Base-by-base conservation (phyloP, 1,139 yeast genomes). In the Arxiozyma slooffiae region DNA sequence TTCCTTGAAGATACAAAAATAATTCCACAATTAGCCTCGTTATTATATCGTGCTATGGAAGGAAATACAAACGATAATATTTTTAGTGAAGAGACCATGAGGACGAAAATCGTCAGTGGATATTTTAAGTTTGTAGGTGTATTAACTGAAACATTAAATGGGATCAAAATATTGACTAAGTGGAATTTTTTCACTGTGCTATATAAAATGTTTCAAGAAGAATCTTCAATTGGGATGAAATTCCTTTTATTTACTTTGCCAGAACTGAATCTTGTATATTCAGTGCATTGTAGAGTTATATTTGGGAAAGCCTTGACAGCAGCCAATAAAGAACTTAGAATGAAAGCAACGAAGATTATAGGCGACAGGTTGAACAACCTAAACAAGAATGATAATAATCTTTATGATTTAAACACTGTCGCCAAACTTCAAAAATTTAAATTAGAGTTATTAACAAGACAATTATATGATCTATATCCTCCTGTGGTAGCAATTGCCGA, bases 171-270 rank as follows among this genome's bases (percentile, higher is more conserved):
- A 61, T 66, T 92, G 55, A 83, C 81, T 49, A 81, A 85, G 56
- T 86, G 96, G 94, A 85, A 89, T 58, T 77, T 90, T 57, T 86
- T 87, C 67, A 88, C 84, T 53, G 80, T 86, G 67, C 73, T 89
- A 51, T 82, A 84, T 58, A 88, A 87, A 60, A 78, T 90, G 52
- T 75, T 87, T 38, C 80, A 78, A 52, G 76, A 76, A 30, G 71
- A 78, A 20, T 67, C 72, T 18, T 75, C 74, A 48, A 68, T 88
- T 42, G 85, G 63, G 3, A 50, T 80, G 50, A 84, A 79, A 57
- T 71, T 89, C 49, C 69, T 85, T 21, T 67, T 77, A 38, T 64
- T 77, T 3, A 73, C 85, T 34, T 72, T 90, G 54, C 76, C 77
- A 43, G 78, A 79, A 48, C 68, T 89, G 64, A 83, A 84, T 56